A percentile compares a stretch with the other conserved stretches of the same genome.
Conservation (phyloP, 2,329 filamentous ascomycete genomes). For the Tolypocladium capitatum region DNA sequence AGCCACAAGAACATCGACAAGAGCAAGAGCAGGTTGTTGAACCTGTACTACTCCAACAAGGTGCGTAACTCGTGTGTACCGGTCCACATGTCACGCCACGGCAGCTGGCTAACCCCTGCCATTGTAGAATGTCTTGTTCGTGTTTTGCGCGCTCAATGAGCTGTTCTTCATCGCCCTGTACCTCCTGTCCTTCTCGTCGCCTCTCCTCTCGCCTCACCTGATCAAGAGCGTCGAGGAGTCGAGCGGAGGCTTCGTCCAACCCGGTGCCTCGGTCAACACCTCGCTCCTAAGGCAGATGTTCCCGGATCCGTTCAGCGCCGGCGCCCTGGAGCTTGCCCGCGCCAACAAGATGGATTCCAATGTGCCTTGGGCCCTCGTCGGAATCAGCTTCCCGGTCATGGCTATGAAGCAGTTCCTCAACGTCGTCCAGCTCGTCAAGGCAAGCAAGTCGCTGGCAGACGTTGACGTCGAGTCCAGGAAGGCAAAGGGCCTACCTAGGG, state of each 20-base stretch:
- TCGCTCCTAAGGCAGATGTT: constrained; percentile 64
- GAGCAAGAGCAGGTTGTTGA: constrained; percentile 75
- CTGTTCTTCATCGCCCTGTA: constrained; percentile 97
- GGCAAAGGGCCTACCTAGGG: constrained; percentile 37
- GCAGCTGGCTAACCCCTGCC: neutral
- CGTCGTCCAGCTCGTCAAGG: constrained; percentile 84
- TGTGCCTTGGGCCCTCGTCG: constrained; percentile 57
- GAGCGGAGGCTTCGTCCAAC: constrained; percentile 39
- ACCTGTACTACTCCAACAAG: constrained; percentile 95
- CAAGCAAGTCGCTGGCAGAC: constrained; percentile 82
- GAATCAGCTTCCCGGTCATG: constrained; percentile 78
- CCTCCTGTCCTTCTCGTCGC: constrained; percentile 91
- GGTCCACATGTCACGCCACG: neutral
- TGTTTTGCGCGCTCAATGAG: constrained; percentile 84
- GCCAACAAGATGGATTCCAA: constrained; percentile 84
- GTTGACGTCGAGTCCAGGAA: constrained; percentile 62
- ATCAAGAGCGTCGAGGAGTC: constrained; percentile 47
- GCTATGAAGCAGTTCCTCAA: constrained; percentile 87
- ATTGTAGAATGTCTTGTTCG: constrained; percentile 70
- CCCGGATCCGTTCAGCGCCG: constrained; percentile 80
- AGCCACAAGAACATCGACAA: constrained; percentile 93
- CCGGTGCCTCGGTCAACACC: constrained; percentile 57
- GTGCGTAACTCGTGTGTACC: constrained; percentile 35
- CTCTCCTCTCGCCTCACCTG: constrained; percentile 74
- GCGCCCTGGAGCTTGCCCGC: constrained; percentile 79